These are phyloP conservation scores for Coccomyxa subellipsoidea DNA, from an alignment of 163 green algal species.

Conservation along the genomic window DNA sequence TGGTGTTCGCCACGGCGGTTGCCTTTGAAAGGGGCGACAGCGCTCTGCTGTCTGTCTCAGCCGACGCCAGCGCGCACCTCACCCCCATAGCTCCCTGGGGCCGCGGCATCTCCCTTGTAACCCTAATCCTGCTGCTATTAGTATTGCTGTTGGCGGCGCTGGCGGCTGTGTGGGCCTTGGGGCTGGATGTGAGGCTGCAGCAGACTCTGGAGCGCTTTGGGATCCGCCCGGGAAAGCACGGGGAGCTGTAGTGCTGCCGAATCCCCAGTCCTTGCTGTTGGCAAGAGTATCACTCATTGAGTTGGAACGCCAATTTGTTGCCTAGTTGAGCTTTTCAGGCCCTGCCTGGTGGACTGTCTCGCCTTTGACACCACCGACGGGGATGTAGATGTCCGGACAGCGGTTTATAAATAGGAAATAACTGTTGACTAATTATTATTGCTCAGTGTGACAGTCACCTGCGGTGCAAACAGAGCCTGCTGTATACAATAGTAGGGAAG, in stretches of 20 bases:
- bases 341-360: no score
- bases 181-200: background rate
- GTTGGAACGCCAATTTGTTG: no score
- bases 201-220: background rate
- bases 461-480: no score
- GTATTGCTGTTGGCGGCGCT: background rate
- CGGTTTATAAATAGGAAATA: no score
- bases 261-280: no score
- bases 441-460: no score
- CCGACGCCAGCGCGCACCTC: constrained; percentile 42
- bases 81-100: background rate
- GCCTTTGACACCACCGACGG: no score
- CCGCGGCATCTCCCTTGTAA: background rate
- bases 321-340: no score
- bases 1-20: constrained; percentile 53
- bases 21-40: constrained; percentile 36
- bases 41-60: constrained; percentile 38
- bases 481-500: no score
- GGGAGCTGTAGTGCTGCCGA: background rate
- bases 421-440: no score
- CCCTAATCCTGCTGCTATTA: constrained; percentile 23
- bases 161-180: background rate
- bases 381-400: no score
- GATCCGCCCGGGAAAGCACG: background rate
- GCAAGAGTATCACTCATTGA: no score